Evolutionary conservation across 2,329 filamentous ascomycete species (phyloP), one percentile per base, ranked within the genome.

Genomic region (Xylariaceae sp.): DNA sequence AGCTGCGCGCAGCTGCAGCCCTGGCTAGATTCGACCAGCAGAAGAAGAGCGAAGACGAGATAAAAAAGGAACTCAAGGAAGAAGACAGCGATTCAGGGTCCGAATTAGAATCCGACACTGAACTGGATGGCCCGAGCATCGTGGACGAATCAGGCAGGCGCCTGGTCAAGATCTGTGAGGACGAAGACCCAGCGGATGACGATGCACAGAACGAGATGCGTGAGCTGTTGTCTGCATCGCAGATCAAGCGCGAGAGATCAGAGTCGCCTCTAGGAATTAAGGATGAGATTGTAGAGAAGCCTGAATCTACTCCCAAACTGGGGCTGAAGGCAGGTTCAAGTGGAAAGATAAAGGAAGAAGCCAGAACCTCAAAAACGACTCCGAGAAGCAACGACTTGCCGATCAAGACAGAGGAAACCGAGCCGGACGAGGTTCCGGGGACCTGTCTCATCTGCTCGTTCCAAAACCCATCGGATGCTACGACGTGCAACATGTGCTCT

Each of bases 1-100:
- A 92, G 40, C 69, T 93, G 10, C 72, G 88, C 45, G 88, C 86
- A 2, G 86, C 86, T 5, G 88, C 88, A 2, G 88, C 88, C 2
- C 63, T 92, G 54, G 86, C 85, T 12, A 73, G 88, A 11, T 88
- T 92, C 47, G 85, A 80, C 34, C 65, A 76, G 59, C 65, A 76
- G 37, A 76, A 73, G 39, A 79, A 79, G 56, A 71, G 74, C 40
- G 76, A 77, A 11, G n/a, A n/a, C n/a, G n/a, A n/a, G n/a, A n/a
- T n/a, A n/a, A n/a, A n/a, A n/a, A n/a, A n/a, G n/a, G 65, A 64
- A 17, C 61, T 66, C 2, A 47, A 50, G 41, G 50, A 53, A 22
- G 57, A 59, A 32, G 49, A 46, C 19, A 72, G 61, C 33, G 66
- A 65, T 19, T 60, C 60, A 2, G 73, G 71, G 6, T 70, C 67